Evolutionary conservation across 495 filamentous ascomycete species (phyloP), one percentile per base, ranked within the genome.

Genomic region (Hypoxylon subgilvum): DNA sequence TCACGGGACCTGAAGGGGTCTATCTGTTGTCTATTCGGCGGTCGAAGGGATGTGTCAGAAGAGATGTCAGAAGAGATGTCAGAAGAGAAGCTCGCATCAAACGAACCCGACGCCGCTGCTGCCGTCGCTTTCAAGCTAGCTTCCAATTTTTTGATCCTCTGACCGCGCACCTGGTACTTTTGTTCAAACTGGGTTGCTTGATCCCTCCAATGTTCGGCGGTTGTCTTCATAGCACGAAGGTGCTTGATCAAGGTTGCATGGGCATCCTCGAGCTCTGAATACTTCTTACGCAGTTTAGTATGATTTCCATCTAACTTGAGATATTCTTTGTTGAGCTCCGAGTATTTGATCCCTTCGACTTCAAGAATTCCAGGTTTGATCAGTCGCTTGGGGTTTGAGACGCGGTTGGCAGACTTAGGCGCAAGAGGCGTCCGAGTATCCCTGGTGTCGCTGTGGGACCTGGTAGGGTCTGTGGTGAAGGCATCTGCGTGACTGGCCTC

Each of bases 221-320:
- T 39, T 13, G 40, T 52, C 31, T 50, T 70, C 31, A 50, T 57
- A 27, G 60, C 47, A n/a, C 65, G 67, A 58, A 68, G 46, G 9
- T 50, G 55, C n/a, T 48, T 32, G 8, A 61, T 69, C 7, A 65
- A 57, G 32, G 61, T 42, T 21, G 40, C 9, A 72, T 63, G 57
- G 74, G 78, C 59, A 56, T 71, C 48, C 74, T 82, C 48, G 22
- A 69, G 54, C 44, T 63, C 55, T 14, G 30, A 30, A 32, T 57
- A 70, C 16, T 61, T 72, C 23, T 42, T 41, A 41, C 65, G 35
- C 22, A 75, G 14, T 5, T 56, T 57, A 9, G 51, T 40, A 31
- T 71, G 69, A 1, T 49, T 63, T 27, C 65, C 58, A 2, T 46
- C 43, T 0, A 76, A 52, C 12, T 68, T 74, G 8, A 35, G 31